Conservation (phyloP, 192 early-diverging fungal genomes). For the Coemansia sp. region DNA sequence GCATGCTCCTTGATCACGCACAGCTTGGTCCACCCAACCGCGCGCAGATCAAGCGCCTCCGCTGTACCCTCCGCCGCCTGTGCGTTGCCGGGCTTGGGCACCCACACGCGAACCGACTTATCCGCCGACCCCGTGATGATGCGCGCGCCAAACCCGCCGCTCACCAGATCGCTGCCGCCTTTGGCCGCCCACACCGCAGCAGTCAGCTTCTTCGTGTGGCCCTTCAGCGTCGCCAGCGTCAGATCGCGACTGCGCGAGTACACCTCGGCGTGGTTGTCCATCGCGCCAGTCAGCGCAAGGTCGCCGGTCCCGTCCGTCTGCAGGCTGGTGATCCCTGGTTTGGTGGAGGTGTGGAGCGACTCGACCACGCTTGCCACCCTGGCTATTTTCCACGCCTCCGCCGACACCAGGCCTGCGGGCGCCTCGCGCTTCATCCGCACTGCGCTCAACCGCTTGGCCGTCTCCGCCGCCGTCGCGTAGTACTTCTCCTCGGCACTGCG, state of each 20-base stretch:
- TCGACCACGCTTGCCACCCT: conserved; percentile 53
- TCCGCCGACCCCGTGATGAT: conserved; percentile 78
- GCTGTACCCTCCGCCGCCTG: conserved; percentile 15
- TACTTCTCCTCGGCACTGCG: conserved; percentile 24
- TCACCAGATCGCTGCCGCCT: neutral
- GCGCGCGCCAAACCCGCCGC: conserved; percentile 42
- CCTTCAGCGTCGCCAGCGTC: conserved; percentile 69
- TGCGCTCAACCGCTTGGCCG: conserved; percentile 61
- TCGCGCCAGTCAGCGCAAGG: conserved; percentile 75
- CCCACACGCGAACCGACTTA: conserved; percentile 79
- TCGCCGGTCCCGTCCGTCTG: conserved; percentile 60
- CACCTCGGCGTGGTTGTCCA: conserved; percentile 75
- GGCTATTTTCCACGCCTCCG: conserved; percentile 67
- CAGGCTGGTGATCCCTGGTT: conserved; percentile 66
- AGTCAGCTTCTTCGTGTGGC: conserved; percentile 82
- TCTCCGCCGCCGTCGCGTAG: conserved; percentile 37
- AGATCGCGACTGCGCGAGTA: conserved; percentile 67
- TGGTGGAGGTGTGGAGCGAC: conserved; percentile 71
- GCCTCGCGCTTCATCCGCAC: conserved; percentile 81
- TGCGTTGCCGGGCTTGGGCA: conserved; percentile 53
- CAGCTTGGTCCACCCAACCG: conserved; percentile 42
- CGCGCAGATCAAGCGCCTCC: conserved; percentile 7
- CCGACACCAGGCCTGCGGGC: conserved; percentile 66
- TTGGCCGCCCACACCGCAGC: conserved; percentile 59
- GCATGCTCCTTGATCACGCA: conserved; percentile 65